Evolutionary conservation across 2,329 filamentous ascomycete species (phyloP).

Genomic region (Trichoderma simmonsii): DNA sequence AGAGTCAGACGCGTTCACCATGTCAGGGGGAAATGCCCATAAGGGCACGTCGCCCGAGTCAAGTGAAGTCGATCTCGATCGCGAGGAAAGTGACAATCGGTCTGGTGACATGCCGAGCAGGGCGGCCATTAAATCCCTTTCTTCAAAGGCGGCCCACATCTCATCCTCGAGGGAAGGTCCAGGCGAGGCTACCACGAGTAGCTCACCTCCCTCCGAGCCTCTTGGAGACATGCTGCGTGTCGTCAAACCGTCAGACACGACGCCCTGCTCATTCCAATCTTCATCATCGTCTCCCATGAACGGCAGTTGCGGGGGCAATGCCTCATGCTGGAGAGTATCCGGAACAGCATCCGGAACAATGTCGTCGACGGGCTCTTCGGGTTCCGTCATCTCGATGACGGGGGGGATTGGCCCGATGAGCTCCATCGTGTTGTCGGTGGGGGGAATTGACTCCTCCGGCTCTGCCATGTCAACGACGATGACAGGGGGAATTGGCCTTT

Average conservation of each 20-base stretch:
- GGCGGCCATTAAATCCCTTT: background rate
- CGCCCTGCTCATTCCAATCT: constrained; percentile 8
- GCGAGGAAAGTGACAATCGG: background rate
- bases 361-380: constrained; percentile 9
- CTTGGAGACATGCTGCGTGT: background rate
- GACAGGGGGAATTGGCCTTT: constrained; percentile 4
- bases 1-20: background rate
- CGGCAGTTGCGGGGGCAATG: constrained; percentile 11
- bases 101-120: constrained; percentile 6
- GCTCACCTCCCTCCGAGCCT: background rate
- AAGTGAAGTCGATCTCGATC: constrained; percentile 2
- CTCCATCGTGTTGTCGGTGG: constrained; percentile 8
- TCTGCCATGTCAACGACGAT: constrained; percentile 4
- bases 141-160: background rate
- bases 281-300: constrained; percentile 2
- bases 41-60: constrained; percentile 1
- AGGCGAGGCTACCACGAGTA: background rate
- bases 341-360: constrained; percentile 12
- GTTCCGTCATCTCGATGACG: background rate
- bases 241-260: background rate
- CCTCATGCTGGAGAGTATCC: background rate
- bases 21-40: constrained; percentile 13
- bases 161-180: constrained; percentile 9
- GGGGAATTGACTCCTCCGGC: background rate
- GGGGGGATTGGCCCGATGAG: background rate